These are phyloP conservation scores for Talaromyces sp. DNA, from an alignment of 2,329 filamentous ascomycete genomes.

Conservation along the genomic window DNA sequence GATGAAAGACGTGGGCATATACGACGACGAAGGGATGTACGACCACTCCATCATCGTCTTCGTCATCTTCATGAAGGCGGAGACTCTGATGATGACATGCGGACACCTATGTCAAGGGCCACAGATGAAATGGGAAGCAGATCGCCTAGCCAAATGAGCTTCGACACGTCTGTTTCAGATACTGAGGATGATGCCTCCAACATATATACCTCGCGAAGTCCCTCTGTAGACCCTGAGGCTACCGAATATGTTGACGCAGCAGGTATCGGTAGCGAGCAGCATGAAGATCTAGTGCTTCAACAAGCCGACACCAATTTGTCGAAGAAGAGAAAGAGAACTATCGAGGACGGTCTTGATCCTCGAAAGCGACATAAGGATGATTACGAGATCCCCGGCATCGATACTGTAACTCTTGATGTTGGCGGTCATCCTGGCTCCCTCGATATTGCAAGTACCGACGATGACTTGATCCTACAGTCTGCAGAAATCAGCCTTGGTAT, in stretches of 20 bases:
- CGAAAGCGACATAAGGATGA: conserved; percentile 83
- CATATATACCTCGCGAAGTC: conserved; percentile 27
- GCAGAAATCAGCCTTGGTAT: conserved; percentile 12
- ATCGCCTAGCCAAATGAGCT: conserved; percentile 68
- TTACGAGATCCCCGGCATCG: conserved; percentile 72
- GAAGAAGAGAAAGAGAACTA: conserved; percentile 72
- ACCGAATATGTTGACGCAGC: conserved; percentile 22
- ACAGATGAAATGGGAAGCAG: conserved; percentile 85
- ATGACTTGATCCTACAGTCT: conserved; percentile 7
- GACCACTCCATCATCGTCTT: conserved; percentile 78
- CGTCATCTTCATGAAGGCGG: conserved; percentile 71
- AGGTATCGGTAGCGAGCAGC: conserved; percentile 24
- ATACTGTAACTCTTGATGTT: conserved; percentile 53
- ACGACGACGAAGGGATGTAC: conserved; percentile 62
- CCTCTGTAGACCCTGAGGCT: conserved; percentile 24
- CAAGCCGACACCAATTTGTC: conserved; percentile 48
- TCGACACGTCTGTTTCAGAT: conserved; percentile 53
- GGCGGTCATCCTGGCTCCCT: conserved; percentile 8
- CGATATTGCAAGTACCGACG: conserved; percentile 7
- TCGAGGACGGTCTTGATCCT: conserved; percentile 63
- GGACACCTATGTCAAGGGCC: conserved; percentile 66
- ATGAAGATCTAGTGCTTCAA: conserved; percentile 17
- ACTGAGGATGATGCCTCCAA: conserved; percentile 41
- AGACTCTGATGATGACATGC: conserved; percentile 84
- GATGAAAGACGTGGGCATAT: conserved; percentile 64